Base-by-base conservation (phyloP, 2,329 filamentous ascomycete species). In the Alternaria arborescens region DNA sequence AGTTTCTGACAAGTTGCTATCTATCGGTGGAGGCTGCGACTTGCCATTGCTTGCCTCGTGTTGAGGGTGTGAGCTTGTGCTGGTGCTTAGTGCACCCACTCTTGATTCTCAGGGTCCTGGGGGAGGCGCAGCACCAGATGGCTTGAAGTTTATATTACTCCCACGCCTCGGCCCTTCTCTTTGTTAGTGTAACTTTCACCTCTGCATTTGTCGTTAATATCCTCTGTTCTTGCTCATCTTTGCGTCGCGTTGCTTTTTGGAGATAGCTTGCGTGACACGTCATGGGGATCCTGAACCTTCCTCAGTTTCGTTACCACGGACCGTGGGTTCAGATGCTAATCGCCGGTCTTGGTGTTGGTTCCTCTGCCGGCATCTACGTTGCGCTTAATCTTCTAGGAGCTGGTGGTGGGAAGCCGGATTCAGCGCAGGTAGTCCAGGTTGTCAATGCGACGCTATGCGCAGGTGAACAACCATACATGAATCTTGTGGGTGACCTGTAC, bases 311-410 rank as follows among this genome's bases (percentile, higher is more conserved):
- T 32, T 74, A 75, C 61, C 70, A 70, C 53, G 66, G 66, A 20
- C 72, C 72, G 41, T 75, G 72, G 71, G 64, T 73, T n/a, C 71
- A 74, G 48, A 72, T 71, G 61, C 58, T 75, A 41, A 73, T 76
- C 42, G 66, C 62, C n/a, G 70, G 71, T 34, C 50, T 74, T 11
- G 70, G 71, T n/a, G 70, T 73, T n/a, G 70, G 72, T 30, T 61
- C 69, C 8, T 71, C 71, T 4, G 72, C 73, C 4, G 73, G 73
- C 8, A 71, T 75, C 8, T 76, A 76, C 50, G 68, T 76, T 30
- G 70, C 72, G 30, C 69, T 75, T 20, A 75, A 74, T 38, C 62
- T 75, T 5, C 66, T 75, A 5, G 71, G 73, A 46, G 73, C 72
- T 38, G 71, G 73, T 43, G 73, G 73, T 18, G 73, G 71, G 11